Base-by-base conservation (phyloP, 352 stramenopile species). In the Phytophthora fragariaefolia region DNA sequence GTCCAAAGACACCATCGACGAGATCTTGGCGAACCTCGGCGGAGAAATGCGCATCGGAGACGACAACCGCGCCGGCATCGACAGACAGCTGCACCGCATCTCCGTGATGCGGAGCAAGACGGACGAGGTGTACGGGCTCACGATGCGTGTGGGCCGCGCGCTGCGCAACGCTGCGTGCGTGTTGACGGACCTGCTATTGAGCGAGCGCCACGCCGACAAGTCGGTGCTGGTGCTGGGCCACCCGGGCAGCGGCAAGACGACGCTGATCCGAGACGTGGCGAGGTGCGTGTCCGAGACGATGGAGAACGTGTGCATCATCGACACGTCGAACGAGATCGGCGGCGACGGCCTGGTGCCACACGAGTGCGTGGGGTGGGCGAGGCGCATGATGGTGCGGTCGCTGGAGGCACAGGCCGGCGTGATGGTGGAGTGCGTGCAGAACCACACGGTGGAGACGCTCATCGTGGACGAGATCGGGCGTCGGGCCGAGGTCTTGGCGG, bases 281-380 rank as follows among this genome's bases (percentile, higher is more conserved):
- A 66, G 85, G 3, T 82, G 74, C 22, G 66, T 97, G n/a, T 77
- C 89, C 0, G 60, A 82, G 55, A 73, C 62, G 12, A 76, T 73
- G 38, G 71, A 87, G 73, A 96, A 95, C 58, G 82, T 96, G 10
- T 80, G 85, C 18, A 92, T 97, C 38, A 87, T 97, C 23, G 92
- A 98, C 73, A 97, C 90, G 23, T 94, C 77, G n/a, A 97, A 97
- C 73, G 89, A 97, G 68, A 97, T 97, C 67, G 87, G 77, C 9
- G 90, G 91, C n/a, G 87, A 95, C 60, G 88, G 90, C n/a, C 59
- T 87, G 52, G 69, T 92, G 48, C 89, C 87, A 22, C 90, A 97
- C 59, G 48, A 45, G 26, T 95, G 87, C 54, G 62, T 96, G 42
- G 89, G 89, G 18, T 79, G 67, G 51, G 78, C 88, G 24, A 57